Percentiles rank a stretch among this genome's conserved stretches.
phyloP scores from a whole-genome alignment of 805 yeast genomes.

The Debaryomyces hansenii region DNA sequence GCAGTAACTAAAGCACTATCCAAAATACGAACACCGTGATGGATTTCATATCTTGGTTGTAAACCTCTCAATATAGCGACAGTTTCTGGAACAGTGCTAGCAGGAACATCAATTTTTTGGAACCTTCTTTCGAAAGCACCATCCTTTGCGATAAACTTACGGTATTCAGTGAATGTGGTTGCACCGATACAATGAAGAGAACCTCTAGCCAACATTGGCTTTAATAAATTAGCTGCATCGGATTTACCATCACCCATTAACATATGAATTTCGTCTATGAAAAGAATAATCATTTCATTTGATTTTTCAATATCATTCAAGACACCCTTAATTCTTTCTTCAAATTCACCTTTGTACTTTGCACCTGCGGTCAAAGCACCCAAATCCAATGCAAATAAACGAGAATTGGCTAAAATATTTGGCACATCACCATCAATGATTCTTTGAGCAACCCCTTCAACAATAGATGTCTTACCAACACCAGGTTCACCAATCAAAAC shows the following conservation, averaged over 20 bases:
- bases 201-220: constrained; percentile 97
- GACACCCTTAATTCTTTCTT: constrained; percentile 96
- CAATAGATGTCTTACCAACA: constrained; percentile 97
- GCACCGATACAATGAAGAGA: constrained; percentile 97
- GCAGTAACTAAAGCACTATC: constrained; percentile 91
- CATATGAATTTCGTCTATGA: constrained; percentile 98
- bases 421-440: constrained; percentile 96
- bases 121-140: constrained; percentile 99
- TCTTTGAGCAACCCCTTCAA: constrained; percentile 98
- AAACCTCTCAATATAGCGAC: constrained; percentile 95
- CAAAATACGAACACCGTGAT: constrained; percentile 93
- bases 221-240: constrained; percentile 94
- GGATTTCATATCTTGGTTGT: constrained; percentile 89
- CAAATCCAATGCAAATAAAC: constrained; percentile 83
- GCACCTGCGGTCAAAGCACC: constrained; percentile 99
- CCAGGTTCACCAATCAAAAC: constrained; percentile 98
- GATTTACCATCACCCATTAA: constrained; percentile 98
- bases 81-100: constrained; percentile 89
- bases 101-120: constrained; percentile 95
- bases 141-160: constrained; percentile 90
- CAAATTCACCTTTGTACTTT: constrained; percentile 97
- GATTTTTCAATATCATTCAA: constrained; percentile 90
- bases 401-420: constrained; percentile 74
- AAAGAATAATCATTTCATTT: constrained; percentile 79
- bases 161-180: constrained; percentile 91